Evolutionary conservation across 2,329 filamentous ascomycete genomes (phyloP).

Genomic region (Diaporthe batatas): DNA sequence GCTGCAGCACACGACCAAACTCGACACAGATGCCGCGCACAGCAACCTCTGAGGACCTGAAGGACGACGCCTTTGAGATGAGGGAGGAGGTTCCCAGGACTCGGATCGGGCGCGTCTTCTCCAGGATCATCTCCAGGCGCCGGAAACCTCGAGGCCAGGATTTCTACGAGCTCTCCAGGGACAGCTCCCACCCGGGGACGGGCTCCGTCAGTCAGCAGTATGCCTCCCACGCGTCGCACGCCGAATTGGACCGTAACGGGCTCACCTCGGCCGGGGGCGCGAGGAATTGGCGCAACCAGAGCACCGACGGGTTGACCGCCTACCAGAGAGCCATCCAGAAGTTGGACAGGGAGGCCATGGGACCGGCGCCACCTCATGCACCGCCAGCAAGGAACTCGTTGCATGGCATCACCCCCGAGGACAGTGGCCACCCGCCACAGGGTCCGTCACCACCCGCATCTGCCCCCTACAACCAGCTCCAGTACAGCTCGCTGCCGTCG

Average conservation of each 20-base stretch:
- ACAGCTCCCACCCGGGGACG: slow-evolving; percentile 48
- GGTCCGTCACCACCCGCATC: slow-evolving; percentile 50
- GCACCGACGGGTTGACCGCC: slow-evolving; percentile 55
- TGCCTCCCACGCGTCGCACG: slow-evolving; percentile 60
- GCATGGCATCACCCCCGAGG: slow-evolving; percentile 50
- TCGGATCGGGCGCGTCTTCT: slow-evolving; percentile 37
- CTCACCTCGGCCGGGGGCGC: slow-evolving; percentile 47
- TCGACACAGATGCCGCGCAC: slow-evolving; percentile 1
- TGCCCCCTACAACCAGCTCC: slow-evolving; percentile 54
- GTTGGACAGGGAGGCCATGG: slow-evolving; percentile 64
- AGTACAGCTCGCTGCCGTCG: slow-evolving; percentile 56
- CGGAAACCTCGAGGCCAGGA: slow-evolving; percentile 53
- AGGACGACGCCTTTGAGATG: slow-evolving; percentile 23
- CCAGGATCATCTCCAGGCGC: slow-evolving; percentile 35
- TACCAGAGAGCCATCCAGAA: slow-evolving; percentile 67
- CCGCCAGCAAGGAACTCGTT: slow-evolving; percentile 55
- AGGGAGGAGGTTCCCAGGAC: slow-evolving; percentile 14
- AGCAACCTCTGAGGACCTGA: slow-evolving; percentile 31
- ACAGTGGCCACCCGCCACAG: slow-evolving; percentile 51
- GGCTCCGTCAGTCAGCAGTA: slow-evolving; percentile 60
- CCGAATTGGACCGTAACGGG: slow-evolving; percentile 62
- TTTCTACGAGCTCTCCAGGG: slow-evolving; percentile 53
- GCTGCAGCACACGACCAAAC: slow-evolving; percentile 8
- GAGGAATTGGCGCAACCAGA: slow-evolving; percentile 57
- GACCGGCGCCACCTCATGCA: slow-evolving; percentile 63